Evolutionary conservation across 176 grass and related monocot genomes (phyloP).

Genomic region (Saccharum officinarum): DNA sequence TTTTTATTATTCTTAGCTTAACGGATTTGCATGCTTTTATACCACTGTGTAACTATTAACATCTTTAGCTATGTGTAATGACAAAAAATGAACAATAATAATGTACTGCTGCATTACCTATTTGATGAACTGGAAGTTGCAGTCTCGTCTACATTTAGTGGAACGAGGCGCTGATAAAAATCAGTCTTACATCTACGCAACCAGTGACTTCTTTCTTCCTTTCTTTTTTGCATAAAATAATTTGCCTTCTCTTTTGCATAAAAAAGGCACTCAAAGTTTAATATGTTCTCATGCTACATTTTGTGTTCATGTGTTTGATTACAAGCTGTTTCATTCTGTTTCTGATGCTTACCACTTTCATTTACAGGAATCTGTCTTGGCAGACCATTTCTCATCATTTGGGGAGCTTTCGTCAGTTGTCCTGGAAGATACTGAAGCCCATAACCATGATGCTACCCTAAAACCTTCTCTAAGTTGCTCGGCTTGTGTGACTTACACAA

Average conservation of each 20-base stretch:
- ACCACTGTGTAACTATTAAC: neutral
- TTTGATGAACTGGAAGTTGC: slow-evolving; percentile 20
- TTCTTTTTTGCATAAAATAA: neutral
- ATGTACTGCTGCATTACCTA: neutral
- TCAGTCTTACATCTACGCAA: neutral
- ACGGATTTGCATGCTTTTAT: slow-evolving; percentile 5
- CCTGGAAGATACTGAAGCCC: slow-evolving; percentile 62
- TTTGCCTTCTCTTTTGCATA: neutral
- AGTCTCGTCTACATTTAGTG: slow-evolving; percentile 16
- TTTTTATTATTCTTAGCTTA: slow-evolving; percentile 6
- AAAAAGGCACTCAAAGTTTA: neutral
- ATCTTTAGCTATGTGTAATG: neutral
- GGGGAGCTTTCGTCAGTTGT: slow-evolving; percentile 81
- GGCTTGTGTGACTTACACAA: slow-evolving; percentile 74
- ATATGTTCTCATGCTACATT: slow-evolving; percentile 22
- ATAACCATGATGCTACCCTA: slow-evolving; percentile 57
- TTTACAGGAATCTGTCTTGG: slow-evolving; percentile 80
- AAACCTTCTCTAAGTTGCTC: slow-evolving; percentile 60
- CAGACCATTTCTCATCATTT: slow-evolving; percentile 88
- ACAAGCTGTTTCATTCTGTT: slow-evolving; percentile 1
- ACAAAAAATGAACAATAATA: slow-evolving; percentile 1
- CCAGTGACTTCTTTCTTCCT: neutral
- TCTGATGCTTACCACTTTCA: slow-evolving; percentile 27
- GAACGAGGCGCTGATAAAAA: neutral
- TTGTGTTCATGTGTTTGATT: slow-evolving; percentile 35